Evolutionary conservation across 2,329 filamentous ascomycete genomes (phyloP).

Genomic region (Geosmithia flava): DNA sequence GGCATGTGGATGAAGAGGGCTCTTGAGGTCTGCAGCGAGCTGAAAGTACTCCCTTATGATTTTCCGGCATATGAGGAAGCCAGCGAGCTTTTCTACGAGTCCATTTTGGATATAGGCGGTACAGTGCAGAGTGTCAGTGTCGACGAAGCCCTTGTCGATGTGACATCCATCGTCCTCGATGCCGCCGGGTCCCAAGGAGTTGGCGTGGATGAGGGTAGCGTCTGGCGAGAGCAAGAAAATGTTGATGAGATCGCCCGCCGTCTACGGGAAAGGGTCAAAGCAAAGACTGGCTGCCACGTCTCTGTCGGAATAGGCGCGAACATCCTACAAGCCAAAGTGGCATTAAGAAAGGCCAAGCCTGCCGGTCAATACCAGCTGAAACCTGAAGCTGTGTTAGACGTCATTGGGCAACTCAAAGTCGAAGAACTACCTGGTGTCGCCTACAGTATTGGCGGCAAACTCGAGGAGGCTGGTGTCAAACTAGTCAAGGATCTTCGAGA

Average conservation of each 20-base stretch:
- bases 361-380: slow-evolving; percentile 85
- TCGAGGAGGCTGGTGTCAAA: slow-evolving; percentile 77
- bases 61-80: slow-evolving; percentile 91
- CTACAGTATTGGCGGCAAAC: slow-evolving; percentile 72
- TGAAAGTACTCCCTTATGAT: slow-evolving; percentile 90
- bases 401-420: slow-evolving; percentile 67
- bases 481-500: slow-evolving; percentile 74
- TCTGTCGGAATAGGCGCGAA: slow-evolving; percentile 89
- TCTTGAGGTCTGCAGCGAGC: slow-evolving; percentile 65
- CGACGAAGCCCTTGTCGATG: slow-evolving; percentile 84
- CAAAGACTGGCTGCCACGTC: slow-evolving; percentile 70
- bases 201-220: slow-evolving; percentile 52
- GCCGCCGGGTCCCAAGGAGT: slow-evolving; percentile 53
- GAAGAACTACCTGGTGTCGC: slow-evolving; percentile 86
- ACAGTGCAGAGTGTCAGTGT: slow-evolving; percentile 93
- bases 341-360: slow-evolving; percentile 83
- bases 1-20: slow-evolving; percentile 99
- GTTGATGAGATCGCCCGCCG: slow-evolving; percentile 55
- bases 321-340: slow-evolving; percentile 82
- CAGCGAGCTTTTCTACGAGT: slow-evolving; percentile 76
- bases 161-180: slow-evolving; percentile 57
- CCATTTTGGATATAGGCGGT: slow-evolving; percentile 67
- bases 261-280: slow-evolving; percentile 59
- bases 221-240: slow-evolving; percentile 67
- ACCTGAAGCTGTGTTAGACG: slow-evolving; percentile 63